phyloP scores from a whole-genome alignment of 306 rosid species.

The Cucurbita pepo region DNA sequence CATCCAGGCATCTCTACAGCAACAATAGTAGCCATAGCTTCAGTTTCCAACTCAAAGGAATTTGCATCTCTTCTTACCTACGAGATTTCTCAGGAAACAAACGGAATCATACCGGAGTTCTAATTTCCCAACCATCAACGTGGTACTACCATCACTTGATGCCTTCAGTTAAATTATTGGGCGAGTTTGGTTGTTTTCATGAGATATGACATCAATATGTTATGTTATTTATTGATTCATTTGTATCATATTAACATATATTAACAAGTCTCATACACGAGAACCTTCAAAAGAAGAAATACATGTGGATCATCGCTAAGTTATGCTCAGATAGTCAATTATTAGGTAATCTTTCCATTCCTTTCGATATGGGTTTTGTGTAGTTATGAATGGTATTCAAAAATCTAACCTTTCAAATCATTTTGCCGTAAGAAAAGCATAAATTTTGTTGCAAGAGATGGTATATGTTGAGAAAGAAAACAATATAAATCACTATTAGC shows the following conservation, averaged over 20 bases:
- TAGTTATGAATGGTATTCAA: too few relatives aligned
- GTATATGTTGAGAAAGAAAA: too few relatives aligned
- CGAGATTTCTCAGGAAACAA: not conserved
- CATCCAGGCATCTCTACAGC: conserved; percentile 54
- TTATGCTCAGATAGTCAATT: too few relatives aligned
- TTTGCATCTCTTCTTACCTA: not conserved
- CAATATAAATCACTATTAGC: too few relatives aligned
- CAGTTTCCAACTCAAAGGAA: not conserved
- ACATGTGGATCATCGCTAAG: too few relatives aligned
- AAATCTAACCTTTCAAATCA: too few relatives aligned
- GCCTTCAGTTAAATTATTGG: not conserved
- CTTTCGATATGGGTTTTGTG: too few relatives aligned
- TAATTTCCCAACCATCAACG: not conserved
- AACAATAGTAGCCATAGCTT: conserved; percentile 18
- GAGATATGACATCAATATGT: not conserved
- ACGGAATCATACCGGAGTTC: not conserved
- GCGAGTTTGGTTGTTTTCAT: not conserved
- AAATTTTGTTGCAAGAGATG: too few relatives aligned
- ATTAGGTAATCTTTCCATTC: too few relatives aligned
- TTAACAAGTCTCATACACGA: too few relatives aligned
- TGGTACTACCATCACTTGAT: not conserved
- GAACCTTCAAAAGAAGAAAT: too few relatives aligned
- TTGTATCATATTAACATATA: not conserved
- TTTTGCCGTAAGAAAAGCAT: too few relatives aligned
- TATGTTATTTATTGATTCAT: not conserved